Evolutionary conservation across 148 eudicot genomes (phyloP).

Genomic region (Rhododendron kiyosumense): DNA sequence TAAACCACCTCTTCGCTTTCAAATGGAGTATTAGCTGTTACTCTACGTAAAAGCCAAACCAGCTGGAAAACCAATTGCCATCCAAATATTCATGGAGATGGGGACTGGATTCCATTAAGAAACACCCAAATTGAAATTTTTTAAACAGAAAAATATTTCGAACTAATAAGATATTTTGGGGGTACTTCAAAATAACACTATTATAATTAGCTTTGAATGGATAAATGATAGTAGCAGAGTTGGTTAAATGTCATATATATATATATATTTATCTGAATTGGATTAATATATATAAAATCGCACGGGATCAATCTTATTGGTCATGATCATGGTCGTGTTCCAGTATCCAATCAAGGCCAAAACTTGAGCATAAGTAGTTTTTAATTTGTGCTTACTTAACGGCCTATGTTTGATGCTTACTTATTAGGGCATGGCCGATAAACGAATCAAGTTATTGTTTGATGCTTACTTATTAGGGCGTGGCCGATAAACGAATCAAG

Average conservation of each 20-base stretch:
- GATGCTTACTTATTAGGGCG: neutral
- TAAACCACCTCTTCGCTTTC: neutral
- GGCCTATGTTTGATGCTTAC: neutral
- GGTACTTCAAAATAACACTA: neutral
- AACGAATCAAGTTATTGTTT: neutral
- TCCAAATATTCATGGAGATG: neutral
- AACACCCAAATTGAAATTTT: neutral
- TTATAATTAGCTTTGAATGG: neutral
- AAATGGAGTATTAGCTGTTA: neutral
- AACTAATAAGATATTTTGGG: neutral
- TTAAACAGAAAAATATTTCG: neutral
- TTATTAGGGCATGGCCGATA: no score
- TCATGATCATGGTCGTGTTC: neutral
- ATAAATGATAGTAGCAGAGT: neutral
- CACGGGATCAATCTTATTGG: neutral
- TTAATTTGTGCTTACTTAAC: neutral
- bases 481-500: neutral
- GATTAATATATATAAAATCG: neutral
- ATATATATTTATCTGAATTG: neutral
- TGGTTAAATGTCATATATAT: no score
- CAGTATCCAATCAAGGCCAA: neutral
- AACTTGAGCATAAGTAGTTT: neutral
- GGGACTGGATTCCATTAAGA: neutral
- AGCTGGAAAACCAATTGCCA: neutral
- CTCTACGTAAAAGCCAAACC: slow-evolving; percentile 7